Percentiles rank a stretch among this genome's conserved stretches.
Evolutionary conservation across 2,329 filamentous ascomycete genomes (phyloP).

Genomic region (Gnomoniopsis smithogilvyi): DNA sequence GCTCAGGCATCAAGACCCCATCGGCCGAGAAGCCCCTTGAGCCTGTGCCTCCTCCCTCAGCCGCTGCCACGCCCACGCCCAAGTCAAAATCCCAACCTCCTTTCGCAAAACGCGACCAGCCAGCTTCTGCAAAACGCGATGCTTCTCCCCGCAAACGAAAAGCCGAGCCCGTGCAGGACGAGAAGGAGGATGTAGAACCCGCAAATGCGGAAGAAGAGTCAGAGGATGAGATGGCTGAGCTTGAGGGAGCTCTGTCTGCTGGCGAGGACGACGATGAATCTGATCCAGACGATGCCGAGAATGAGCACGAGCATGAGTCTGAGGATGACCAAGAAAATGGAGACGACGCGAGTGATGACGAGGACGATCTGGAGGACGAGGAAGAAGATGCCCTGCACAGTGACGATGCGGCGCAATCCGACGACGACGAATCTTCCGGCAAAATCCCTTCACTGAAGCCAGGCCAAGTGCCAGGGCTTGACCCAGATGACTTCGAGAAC

Average conservation of each 20-base stretch:
- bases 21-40: slow-evolving; percentile 15
- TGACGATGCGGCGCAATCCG: slow-evolving; percentile 41
- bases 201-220: slow-evolving; percentile 46
- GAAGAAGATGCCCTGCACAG: slow-evolving; percentile 32
- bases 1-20: slow-evolving; percentile 17
- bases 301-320: slow-evolving; percentile 41
- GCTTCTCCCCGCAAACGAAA: slow-evolving; percentile 58
- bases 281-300: slow-evolving; percentile 50
- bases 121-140: neutral
- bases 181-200: slow-evolving; percentile 29
- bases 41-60: neutral
- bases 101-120: slow-evolving; percentile 1
- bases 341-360: slow-evolving; percentile 31
- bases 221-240: slow-evolving; percentile 38
- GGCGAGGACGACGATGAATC: slow-evolving; percentile 54
- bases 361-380: neutral
- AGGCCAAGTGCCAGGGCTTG: slow-evolving; percentile 20
- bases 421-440: slow-evolving; percentile 21
- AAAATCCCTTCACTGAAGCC: slow-evolving; percentile 13
- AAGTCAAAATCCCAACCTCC: slow-evolving; percentile 6
- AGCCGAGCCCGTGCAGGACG: slow-evolving; percentile 49
- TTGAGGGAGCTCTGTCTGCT: slow-evolving; percentile 56
- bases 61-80: neutral
- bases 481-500: slow-evolving; percentile 32
- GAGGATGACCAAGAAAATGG: slow-evolving; percentile 41